Base-by-base conservation (phyloP, 768 basidiomycete species). In the Suillus subluteus region DNA sequence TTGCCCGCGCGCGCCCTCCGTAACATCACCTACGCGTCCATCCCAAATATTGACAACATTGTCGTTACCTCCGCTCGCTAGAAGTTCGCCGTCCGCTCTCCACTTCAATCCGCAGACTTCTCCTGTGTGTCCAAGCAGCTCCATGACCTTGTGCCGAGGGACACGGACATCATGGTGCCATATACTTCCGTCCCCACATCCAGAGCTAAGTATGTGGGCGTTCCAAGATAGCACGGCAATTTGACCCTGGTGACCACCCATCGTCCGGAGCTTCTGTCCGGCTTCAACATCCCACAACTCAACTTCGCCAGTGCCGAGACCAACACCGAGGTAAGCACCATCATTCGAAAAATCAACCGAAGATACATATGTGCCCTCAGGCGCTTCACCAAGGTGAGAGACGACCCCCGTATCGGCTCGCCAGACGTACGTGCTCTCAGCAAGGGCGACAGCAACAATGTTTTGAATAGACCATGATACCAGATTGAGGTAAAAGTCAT, bases 41-140 rank as follows among this genome's bases (percentile, higher is more conserved):
- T 99, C 97, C 97, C 97, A 99, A 61, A 98, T 91, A 73, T 98
- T 97, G 63, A 99, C 96, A 23, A 98, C 95, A 69, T 99, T 98
- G 77, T 99, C 98, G 74, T 99, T 98, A 0, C 96, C 97, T 2
- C 97, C 97, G 70, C 94, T 95, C 0, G 97, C 97, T 30, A 99
- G 83, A 23, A 97, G 81, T 76, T 95, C 91, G 0, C 96, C 95
- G 70, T 96, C 96, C 2, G 82, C 74, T 56, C 96, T 83, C 96
- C 96, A 99, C 65, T 89, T 90, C 62, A 99, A 74, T 3, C 96
- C 95, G 74, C 96, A 98, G 15, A 98, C 94, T 76, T 98, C 97
- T 0, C 94, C 95, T 0, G 87, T 89, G 72, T 99, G 97, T 0
- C 96, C 96, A 2, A 91, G 79, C 26, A 99, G 81, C 69, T 98